Conservation (phyloP, 108 stramenopile genomes). For the Conticribra weissflogii region DNA sequence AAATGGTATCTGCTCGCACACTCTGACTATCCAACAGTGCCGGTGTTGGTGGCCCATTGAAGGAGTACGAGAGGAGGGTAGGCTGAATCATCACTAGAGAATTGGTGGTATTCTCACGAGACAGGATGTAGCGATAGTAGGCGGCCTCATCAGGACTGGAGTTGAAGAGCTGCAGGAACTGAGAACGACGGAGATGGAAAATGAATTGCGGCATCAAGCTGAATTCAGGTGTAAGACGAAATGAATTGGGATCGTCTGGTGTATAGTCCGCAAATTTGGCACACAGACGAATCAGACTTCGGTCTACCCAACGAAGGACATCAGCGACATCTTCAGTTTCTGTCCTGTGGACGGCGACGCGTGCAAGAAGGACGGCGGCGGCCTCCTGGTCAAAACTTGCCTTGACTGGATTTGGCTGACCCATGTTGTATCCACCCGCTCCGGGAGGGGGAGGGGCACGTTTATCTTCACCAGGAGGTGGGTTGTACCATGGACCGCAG, state of each 20-base stretch:
- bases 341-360: constrained; percentile 93
- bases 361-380: constrained; percentile 96
- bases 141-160: constrained; percentile 97
- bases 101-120: constrained; percentile 92
- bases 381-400: constrained; percentile 98
- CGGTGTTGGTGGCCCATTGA: constrained; percentile 94
- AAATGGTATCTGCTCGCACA: constrained; percentile 96
- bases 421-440: constrained; percentile 46
- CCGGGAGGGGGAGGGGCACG: constrained; percentile 48
- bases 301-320: constrained; percentile 98
- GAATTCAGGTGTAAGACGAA: constrained; percentile 95
- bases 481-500: constrained; percentile 94
- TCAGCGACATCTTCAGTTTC: constrained; percentile 96
- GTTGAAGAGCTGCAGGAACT: constrained; percentile 98
- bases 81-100: constrained; percentile 99
- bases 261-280: constrained; percentile 97
- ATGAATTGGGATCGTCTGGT: constrained; percentile 92
- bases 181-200: constrained; percentile 94
- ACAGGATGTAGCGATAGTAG: constrained; percentile 94
- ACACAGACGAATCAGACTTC: constrained; percentile 96
- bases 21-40: constrained; percentile 94
- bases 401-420: constrained; percentile 71
- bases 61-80: constrained; percentile 95
- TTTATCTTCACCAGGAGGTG: constrained; percentile 55
- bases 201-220: constrained; percentile 98